Evolutionary conservation across 1,139 yeast genomes (phyloP), one percentile per base, ranked within the genome.

Genomic region (Kodamaea alishanica): DNA sequence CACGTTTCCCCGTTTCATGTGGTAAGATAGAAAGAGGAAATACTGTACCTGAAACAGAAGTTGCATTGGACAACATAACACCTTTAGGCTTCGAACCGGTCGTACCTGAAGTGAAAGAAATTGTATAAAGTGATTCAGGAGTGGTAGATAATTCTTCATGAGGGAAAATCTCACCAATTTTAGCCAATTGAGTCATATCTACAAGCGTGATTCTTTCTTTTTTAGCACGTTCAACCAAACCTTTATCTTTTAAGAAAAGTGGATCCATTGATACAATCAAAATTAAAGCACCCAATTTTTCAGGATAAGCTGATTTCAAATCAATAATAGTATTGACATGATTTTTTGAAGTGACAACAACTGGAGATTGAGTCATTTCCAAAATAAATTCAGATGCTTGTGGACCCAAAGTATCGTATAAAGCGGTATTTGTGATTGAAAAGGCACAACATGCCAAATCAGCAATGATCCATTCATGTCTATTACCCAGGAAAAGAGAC

Each of bases 21-120:
- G 49, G 50, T 4, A 44, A 37, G 40, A 42, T 41, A n/a, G 53
- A 30, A 15, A 47, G 26, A n/a, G 60, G 44, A 44, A 64, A 62
- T 2, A 63, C 63, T 25, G 73, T 51, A 7, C 78, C 79, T 8
- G 84, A 69, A n/a, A 75, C 67, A 2, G 79, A 73, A 48, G 66
- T 69, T 30, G 59, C 58, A 41, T 84, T 87, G 6, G 77, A 66
- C 48, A 83, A 62, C 26, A 77, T 74, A n/a, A 81, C 90, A 34
- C 90, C 90, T 58, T 84, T 84, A 11, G 90, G 90, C 40, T 68
- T 58, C 8, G 70, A 47, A 11, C 89, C 89, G 4, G 90, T 82
- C 22, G 90, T 81, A 26, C 90, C 90, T 6, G 89, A 81, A 9
- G 95, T 85, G 60, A 84, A 85, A 32, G 84, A 79, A 45, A 85